Percentiles rank a stretch among this genome's conserved stretches.
phyloP scores from a whole-genome alignment of 306 rosid species.

The Malus orientalis region DNA sequence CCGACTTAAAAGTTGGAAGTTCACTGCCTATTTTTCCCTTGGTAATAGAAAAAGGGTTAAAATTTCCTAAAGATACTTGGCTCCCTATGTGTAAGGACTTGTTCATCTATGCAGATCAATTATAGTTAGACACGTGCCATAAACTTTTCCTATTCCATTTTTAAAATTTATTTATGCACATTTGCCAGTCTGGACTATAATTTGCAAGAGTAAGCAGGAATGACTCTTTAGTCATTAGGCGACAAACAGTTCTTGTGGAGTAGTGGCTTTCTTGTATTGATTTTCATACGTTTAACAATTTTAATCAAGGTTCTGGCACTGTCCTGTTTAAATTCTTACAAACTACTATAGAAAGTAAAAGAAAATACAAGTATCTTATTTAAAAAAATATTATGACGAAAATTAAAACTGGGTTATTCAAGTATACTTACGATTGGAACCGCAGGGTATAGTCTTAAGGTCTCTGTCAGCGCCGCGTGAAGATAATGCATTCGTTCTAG shows the following conservation, averaged over 20 bases:
- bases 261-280: neutral
- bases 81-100: no score
- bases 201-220: no score
- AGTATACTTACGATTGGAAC: conserved; percentile 41
- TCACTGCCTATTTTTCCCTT: no score
- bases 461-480: conserved; percentile 73
- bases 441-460: conserved; percentile 77
- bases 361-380: neutral
- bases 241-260: no score
- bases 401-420: neutral
- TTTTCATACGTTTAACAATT: neutral
- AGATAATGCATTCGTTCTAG: conserved; percentile 83
- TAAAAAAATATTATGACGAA: neutral
- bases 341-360: neutral
- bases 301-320: neutral
- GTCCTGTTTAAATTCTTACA: neutral
- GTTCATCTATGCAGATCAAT: no score
- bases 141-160: no score
- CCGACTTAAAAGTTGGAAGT: no score
- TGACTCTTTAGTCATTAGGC: no score
- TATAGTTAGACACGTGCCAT: no score
- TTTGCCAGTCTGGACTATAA: no score
- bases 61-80: neutral
- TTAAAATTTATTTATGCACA: no score
- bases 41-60: neutral